Conservation (phyloP, 2,329 filamentous ascomycete species). For the Ophiostoma sp. region DNA sequence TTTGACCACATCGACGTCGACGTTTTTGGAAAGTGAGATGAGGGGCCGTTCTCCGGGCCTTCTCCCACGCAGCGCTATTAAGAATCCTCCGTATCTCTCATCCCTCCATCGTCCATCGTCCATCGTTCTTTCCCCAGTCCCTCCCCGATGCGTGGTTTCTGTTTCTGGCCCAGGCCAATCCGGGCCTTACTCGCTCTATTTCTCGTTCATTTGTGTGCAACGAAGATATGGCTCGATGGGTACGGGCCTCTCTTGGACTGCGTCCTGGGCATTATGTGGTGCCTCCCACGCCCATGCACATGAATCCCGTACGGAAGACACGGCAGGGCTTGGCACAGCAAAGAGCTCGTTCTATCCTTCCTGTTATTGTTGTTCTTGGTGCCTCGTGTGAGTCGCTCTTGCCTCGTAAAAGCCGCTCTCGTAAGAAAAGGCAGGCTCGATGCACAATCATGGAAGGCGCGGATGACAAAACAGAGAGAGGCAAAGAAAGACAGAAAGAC, state of each 20-base stretch:
- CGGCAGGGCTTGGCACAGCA: background rate
- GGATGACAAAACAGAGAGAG: constrained; percentile 2
- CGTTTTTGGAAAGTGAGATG: background rate
- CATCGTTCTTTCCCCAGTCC: background rate
- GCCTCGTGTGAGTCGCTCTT: background rate
- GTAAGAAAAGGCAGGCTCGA: background rate
- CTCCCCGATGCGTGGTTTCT: constrained; percentile 15
- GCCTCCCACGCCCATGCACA: constrained; percentile 2
- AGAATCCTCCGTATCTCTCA: background rate
- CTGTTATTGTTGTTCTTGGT: background rate
- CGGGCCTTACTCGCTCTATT: constrained; percentile 19
- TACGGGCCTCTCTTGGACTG: background rate
- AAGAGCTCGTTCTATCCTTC: background rate
- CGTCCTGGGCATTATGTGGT: background rate
- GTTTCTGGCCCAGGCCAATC: constrained; percentile 11
- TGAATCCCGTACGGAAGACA: constrained; percentile 1
- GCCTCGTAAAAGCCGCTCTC: background rate
- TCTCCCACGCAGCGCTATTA: background rate
- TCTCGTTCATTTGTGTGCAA: constrained; percentile 22
- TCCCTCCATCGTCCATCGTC: background rate
- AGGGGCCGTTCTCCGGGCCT: background rate
- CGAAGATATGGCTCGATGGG: background rate
- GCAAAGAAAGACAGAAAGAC: background rate
- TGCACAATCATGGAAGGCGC: background rate
- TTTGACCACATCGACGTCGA: background rate